phyloP scores from a whole-genome alignment of 2,329 filamentous ascomycete species.

The Arthrinium phaeospermum region DNA sequence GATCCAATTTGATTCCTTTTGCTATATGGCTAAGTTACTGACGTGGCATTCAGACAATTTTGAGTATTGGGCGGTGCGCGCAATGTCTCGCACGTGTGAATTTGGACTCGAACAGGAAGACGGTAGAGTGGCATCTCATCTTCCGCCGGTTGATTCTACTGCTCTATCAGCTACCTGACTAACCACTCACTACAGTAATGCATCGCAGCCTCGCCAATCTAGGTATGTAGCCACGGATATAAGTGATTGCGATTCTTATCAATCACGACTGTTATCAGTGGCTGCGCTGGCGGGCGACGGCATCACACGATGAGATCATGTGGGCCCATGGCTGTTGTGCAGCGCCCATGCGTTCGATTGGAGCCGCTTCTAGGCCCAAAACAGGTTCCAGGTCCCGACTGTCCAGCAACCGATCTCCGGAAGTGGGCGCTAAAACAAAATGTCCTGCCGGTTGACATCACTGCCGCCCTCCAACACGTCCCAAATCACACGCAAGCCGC shows the following conservation, averaged over 20 bases:
- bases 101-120: not conserved
- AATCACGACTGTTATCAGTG: not conserved
- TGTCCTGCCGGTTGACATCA: constrained; percentile 12
- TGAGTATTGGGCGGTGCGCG: no score
- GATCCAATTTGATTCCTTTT: not conserved
- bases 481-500: not conserved
- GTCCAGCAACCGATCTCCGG: constrained; percentile 1
- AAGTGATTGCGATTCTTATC: not conserved
- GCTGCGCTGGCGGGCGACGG: not conserved
- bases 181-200: not conserved
- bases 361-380: constrained; percentile 1
- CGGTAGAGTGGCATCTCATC: no score
- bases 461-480: not conserved
- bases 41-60: not conserved
- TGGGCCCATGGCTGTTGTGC: not conserved
- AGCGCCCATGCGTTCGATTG: not conserved
- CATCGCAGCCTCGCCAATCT: not conserved
- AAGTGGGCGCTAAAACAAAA: constrained; percentile 1
- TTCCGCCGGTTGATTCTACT: not conserved
- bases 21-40: not conserved
- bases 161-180: not conserved
- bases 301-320: constrained; percentile 12
- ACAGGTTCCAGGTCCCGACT: not conserved
- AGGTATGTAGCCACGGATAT: not conserved
- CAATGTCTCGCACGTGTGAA: not conserved